These are phyloP conservation scores for Psidium guajava DNA, from an alignment of 345 rosid genomes.

Conservation along the genomic window DNA sequence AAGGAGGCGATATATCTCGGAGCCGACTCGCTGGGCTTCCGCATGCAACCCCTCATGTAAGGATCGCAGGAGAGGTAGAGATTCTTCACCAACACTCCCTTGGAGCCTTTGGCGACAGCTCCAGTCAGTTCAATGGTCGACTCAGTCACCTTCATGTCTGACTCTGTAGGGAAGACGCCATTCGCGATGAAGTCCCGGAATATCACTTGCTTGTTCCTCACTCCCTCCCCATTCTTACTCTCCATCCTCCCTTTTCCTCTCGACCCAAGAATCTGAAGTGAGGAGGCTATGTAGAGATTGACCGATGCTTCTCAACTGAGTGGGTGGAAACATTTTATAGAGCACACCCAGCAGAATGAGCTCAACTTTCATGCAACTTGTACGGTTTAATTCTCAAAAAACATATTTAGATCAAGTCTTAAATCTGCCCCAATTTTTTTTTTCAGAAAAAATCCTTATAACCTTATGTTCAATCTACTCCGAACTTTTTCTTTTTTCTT, in stretches of 20 bases:
- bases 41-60: not conserved
- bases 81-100: not conserved
- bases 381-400: too few species aligned
- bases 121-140: not conserved
- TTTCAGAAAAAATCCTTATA: too few species aligned
- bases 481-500: too few species aligned
- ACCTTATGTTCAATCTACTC: too few species aligned
- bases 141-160: not conserved
- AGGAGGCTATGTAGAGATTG: too few species aligned
- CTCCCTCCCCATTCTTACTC: not conserved
- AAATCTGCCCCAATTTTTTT: too few species aligned
- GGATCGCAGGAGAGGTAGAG: constrained; percentile 3
- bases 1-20: too few species aligned
- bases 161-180: not conserved
- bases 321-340: too few species aligned
- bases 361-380: too few species aligned
- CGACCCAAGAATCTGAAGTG: not conserved
- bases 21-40: not conserved
- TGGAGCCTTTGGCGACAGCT: not conserved
- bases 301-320: too few species aligned
- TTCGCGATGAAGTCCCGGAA: not conserved
- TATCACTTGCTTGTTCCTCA: constrained; percentile 6
- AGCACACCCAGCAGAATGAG: too few species aligned
- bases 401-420: too few species aligned
- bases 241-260: not conserved